phyloP scores from a whole-genome alignment of 78 protist species.

The Pigoraptor vietnamica region DNA sequence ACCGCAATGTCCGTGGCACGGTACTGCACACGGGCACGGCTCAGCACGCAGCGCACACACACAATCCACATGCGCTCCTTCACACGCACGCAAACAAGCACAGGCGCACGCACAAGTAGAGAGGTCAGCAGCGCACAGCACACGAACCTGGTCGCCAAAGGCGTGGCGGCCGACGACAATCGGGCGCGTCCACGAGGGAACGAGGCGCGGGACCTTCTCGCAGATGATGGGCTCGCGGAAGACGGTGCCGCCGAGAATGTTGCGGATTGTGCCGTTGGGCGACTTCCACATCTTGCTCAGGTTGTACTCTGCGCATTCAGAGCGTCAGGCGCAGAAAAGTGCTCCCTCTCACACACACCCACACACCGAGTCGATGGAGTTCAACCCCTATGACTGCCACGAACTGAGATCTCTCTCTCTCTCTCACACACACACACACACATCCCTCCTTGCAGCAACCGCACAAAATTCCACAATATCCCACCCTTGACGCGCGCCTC shows the following conservation, averaged over 20 bases:
- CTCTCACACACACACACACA: too few species aligned
- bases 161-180: constrained; percentile 92
- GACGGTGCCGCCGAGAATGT: constrained; percentile 91
- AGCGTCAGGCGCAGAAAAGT: too few species aligned
- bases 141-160: constrained; percentile 67
- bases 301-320: constrained; percentile 33
- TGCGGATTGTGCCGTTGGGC: constrained; percentile 95
- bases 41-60: not conserved
- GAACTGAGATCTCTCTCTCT: too few species aligned
- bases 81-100: not conserved
- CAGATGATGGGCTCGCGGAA: constrained; percentile 92
- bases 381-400: too few species aligned
- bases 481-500: constrained; percentile 77
- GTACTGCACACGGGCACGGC: constrained; percentile 41
- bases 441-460: not conserved
- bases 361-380: not conserved
- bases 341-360: not conserved
- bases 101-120: not conserved
- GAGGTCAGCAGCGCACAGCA: too few species aligned
- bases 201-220: constrained; percentile 83
- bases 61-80: not conserved
- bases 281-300: constrained; percentile 86
- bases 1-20: constrained; percentile 76
- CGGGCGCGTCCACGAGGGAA: constrained; percentile 77
- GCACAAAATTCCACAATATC: not conserved